Percentiles rank a stretch among this genome's conserved stretches.
Conservation (phyloP, 768 basidiomycete genomes). For the Pulveroboletus sp. region DNA sequence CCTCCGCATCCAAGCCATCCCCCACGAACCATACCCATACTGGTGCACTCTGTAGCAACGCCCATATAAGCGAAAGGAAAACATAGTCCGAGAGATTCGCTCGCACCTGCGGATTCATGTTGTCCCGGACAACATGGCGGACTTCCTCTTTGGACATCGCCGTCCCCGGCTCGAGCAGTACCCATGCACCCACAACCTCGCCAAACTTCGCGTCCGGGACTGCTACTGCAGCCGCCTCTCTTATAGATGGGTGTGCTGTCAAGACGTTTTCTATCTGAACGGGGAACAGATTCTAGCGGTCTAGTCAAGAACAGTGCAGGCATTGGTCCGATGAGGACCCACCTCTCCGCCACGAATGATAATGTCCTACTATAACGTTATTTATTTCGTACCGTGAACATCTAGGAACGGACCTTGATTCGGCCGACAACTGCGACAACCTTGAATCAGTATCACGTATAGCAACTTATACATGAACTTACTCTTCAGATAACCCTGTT, state of each 20-base stretch:
- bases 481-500: constrained; percentile 76
- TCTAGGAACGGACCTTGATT: constrained; percentile 51
- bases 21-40: constrained; percentile 81
- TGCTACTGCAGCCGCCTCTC: constrained; percentile 69
- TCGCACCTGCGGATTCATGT: constrained; percentile 77
- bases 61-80: constrained; percentile 1
- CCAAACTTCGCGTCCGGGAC: constrained; percentile 67
- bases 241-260: constrained; percentile 48
- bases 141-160: constrained; percentile 48
- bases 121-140: constrained; percentile 45
- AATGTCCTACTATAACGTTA: constrained; percentile 49
- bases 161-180: constrained; percentile 44
- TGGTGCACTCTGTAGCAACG: constrained; percentile 57
- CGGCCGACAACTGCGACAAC: constrained; percentile 61
- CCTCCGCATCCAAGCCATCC: constrained; percentile 51
- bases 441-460: background rate
- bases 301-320: background rate
- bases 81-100: background rate
- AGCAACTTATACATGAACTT: constrained; percentile 21
- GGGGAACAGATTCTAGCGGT: constrained; percentile 69
- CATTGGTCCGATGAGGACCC: constrained; percentile 1
- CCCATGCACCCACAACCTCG: constrained; percentile 80
- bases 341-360: constrained; percentile 87
- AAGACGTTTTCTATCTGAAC: constrained; percentile 80
- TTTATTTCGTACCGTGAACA: background rate